Conservation (phyloP, 441 rosid genomes). For the Gossypium schwendimanii region DNA sequence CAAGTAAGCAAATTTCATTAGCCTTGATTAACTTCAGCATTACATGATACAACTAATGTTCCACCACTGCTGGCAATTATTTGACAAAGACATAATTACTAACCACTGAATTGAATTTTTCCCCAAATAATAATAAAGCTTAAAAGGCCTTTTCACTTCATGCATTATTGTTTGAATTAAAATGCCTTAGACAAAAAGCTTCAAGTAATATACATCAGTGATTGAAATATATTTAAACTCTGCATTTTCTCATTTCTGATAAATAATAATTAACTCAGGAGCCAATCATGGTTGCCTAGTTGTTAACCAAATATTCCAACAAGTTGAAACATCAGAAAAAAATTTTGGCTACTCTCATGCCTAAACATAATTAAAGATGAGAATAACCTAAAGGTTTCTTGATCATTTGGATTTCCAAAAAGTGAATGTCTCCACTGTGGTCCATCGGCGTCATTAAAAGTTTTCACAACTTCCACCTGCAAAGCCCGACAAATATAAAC, state of each 20-base stretch:
- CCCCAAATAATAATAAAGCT: neutral
- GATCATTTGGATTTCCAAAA: constrained; percentile 93
- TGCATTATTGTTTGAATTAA: neutral
- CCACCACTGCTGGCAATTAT: neutral
- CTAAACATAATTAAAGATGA: neutral
- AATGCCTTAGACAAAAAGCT: neutral
- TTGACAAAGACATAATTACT: neutral
- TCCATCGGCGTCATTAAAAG: constrained; percentile 73
- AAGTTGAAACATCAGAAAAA: neutral
- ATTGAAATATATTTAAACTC: constrained; percentile 5
- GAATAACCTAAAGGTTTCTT: constrained; percentile 85
- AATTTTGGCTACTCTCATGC: neutral
- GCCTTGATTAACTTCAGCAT: neutral
- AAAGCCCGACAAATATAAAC: constrained; percentile 1
- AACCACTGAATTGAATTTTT: neutral
- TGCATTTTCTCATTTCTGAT: constrained; percentile 3
- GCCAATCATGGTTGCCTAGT: neutral
- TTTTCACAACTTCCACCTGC: constrained; percentile 87
- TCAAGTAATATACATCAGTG: neutral
- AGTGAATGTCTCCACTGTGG: constrained; percentile 88
- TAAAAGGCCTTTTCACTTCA: neutral
- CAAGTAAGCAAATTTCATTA: neutral
- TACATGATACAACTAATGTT: neutral
- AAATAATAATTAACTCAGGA: neutral
- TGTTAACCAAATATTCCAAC: neutral